Conservation (phyloP, 164 flowering plant species). For the Nymphaea colorata region DNA sequence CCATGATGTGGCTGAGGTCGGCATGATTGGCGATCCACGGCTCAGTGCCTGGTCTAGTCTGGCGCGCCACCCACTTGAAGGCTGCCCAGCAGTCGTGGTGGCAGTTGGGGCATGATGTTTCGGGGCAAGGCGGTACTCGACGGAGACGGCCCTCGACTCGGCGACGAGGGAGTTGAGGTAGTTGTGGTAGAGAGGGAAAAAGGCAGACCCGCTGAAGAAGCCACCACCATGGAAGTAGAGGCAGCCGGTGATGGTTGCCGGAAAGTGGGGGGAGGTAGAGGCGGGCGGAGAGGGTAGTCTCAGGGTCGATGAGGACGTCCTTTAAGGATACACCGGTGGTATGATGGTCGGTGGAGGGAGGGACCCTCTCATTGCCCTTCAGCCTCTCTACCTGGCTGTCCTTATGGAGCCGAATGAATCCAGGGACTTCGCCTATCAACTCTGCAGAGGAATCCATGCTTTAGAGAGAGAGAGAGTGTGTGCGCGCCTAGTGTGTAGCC, state of each 20-base stretch:
- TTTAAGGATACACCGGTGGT: constrained; percentile 16
- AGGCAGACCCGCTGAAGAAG: constrained; percentile 21
- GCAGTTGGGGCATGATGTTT: constrained; percentile 32
- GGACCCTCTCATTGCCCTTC: constrained; percentile 6
- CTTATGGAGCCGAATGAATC: constrained; percentile 16
- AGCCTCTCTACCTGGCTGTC: constrained; percentile 18
- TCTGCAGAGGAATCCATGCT: constrained; percentile 17
- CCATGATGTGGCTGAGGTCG: background rate
- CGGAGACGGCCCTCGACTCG: constrained; percentile 24
- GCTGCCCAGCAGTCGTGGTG: constrained; percentile 50
- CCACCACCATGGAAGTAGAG: constrained; percentile 37
- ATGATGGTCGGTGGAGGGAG: constrained; percentile 13
- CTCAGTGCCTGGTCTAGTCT: constrained; percentile 2
- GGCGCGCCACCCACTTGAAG: constrained; percentile 39
- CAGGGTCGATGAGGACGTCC: constrained; percentile 15
- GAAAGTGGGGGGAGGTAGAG: constrained; percentile 27
- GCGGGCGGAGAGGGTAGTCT: constrained; percentile 19
- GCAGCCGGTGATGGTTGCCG: background rate
- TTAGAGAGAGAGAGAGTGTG: too few relatives aligned
- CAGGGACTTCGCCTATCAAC: constrained; percentile 10
- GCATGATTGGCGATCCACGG: background rate
- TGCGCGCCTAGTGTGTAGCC: too few relatives aligned
- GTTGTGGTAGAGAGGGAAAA: constrained; percentile 8
- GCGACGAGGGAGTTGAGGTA: constrained; percentile 20
- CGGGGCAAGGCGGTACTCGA: constrained; percentile 44